phyloP scores from a whole-genome alignment of 2,329 filamentous ascomycete species.

The Ilyonectria sp. region DNA sequence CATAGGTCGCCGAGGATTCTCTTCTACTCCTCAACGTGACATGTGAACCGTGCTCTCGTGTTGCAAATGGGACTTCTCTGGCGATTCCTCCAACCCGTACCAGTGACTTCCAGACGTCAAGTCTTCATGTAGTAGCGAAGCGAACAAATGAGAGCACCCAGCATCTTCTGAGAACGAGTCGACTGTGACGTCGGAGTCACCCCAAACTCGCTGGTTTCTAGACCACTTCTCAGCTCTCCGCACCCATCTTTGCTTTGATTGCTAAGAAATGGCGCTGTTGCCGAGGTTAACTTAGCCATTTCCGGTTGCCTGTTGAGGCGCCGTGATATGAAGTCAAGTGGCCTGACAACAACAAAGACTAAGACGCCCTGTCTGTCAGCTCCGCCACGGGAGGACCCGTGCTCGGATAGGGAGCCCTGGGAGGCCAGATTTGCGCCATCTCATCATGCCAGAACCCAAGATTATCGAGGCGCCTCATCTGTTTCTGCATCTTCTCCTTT shows the following conservation, averaged over 20 bases:
- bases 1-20: neutral
- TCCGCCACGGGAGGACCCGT: neutral
- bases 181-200: slow-evolving; percentile 20
- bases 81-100: neutral
- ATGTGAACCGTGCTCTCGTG: neutral
- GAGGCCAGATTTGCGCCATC: slow-evolving; percentile 11
- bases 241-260: neutral
- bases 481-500: slow-evolving; percentile 1
- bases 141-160: slow-evolving; percentile 1
- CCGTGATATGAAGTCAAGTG: neutral
- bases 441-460: slow-evolving; percentile 20
- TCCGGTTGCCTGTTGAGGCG: slow-evolving; percentile 11
- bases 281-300: slow-evolving; percentile 10
- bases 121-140: neutral
- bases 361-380: neutral
- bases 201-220: neutral
- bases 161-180: neutral
- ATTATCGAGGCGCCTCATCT: slow-evolving; percentile 5
- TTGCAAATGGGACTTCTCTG: neutral
- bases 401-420: neutral
- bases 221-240: slow-evolving; percentile 2
- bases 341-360: neutral
- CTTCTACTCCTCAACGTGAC: neutral
- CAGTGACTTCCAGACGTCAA: slow-evolving; percentile 9
- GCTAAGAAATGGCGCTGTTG: neutral